Base-by-base conservation (phyloP, 148 eudicot species). In the Silene latifolia region DNA sequence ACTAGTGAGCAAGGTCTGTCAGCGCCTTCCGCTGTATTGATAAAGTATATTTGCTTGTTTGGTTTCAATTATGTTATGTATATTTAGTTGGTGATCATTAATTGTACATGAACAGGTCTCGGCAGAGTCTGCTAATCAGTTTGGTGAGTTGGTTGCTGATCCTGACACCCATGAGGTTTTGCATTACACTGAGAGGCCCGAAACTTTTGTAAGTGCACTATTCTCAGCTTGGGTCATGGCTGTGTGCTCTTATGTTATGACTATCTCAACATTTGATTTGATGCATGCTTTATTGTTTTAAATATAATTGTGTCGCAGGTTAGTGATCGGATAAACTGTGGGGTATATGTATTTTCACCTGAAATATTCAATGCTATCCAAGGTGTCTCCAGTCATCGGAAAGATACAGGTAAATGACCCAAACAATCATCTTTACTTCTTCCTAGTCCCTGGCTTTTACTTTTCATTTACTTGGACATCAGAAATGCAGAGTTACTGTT, bases 161-260 rank as follows among this genome's bases (percentile, higher is more conserved):
- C 90, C 90, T 18, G 80, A 27, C 47, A 89, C 93, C 53, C 87
- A 89, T 76, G 93, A 89, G 80, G 85, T 87, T 68, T 71, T 89
- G 85, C 93, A 89, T 80, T 89, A 89, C 82, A 87, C 90, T 46
- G 93, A 89, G 80, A 89, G 88, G 74, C 90, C 93, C 7, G 93
- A 87, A 84, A 87, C 87, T 71, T 88, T 85, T 83, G 90, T 86
- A 84, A 63, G 88, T 80, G 59, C 29, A 23, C 39, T 63, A 57
- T 63, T 58, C 53, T 57, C 25, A 53, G 69, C 29, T 82, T 72
- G 69, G 61, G 39, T 51, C 7, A 17, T 62, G 4, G 48, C 21
- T 68, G n/a, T 57, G 54, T 58, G 44, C 60, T 68, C 48, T 19
- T 48, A 39, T 75, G 44, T 32, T 17, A 48, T 35, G 47, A 61